Evolutionary conservation across 2,329 filamentous ascomycete species (phyloP), one percentile per base, ranked within the genome.

Genomic region (Dryadomyces quercus-mongolicae): DNA sequence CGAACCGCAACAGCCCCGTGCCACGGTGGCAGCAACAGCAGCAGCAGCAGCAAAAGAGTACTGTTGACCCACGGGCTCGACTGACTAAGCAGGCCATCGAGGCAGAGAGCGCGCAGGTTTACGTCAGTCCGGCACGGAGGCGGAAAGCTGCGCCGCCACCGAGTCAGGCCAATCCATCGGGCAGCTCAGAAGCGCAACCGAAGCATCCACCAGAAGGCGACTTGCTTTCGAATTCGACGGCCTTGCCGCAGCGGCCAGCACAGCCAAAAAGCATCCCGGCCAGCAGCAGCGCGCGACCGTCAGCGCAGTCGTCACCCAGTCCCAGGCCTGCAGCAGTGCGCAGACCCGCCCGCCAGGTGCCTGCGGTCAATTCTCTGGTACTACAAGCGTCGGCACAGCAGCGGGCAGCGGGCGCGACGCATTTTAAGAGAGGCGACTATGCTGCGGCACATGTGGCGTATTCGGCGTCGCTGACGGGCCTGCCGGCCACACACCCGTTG

Each of bases 381-480:
- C 74, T 96, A 18, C 79, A 85, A 59, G 81, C 81, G 4, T 95
- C 89, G 10, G 85, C 85, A n/a, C 77, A 81, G 49, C 81, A 93
- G 62, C 86, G 93, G 15, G 76, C 85, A 49, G 83, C 84, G 59
- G 93, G 92, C 18, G 88, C 90, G 10, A 85, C 86, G 53, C 87
- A 94, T 60, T 97, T 95, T 72, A 97, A 96, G 69, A 82, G 88
- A 40, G 93, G 93, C 38, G 93, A 98, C 67, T 98, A 89, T 67
- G 85, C 88, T 18, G 79, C 86, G 10, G 93, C 93, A 0, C 89
- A 96, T 63, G 76, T 82, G 20, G 84, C 86, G 1, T 98, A 97
- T 67, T 82, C 86, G 0, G 78, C 80, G 34, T 89, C 93, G 1
- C 73, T 98, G 2, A 72, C 78, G 1, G 80, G 82, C 42, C 74